Evolutionary conservation across 2,329 filamentous ascomycete genomes (phyloP), one percentile per base, ranked within the genome.

Genomic region (Clonostachys chloroleuca): DNA sequence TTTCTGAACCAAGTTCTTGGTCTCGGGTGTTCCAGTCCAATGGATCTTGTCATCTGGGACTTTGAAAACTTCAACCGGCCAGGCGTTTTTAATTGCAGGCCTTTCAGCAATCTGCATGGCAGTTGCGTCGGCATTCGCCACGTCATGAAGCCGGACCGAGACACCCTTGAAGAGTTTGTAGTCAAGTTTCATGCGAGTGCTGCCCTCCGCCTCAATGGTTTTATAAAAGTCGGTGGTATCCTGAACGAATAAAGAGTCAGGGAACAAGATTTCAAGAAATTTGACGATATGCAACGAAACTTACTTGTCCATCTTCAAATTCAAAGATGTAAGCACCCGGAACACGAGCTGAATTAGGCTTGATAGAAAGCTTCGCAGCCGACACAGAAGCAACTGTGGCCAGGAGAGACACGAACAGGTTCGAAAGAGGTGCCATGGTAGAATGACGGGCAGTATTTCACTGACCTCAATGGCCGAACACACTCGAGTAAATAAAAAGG

Each of bases 81-180:
- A 80, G 24, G 77, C 62, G 18, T 63, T 60, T 64, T 74, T 77
- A 54, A 81, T 68, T 40, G 63, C 67, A 1, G 72, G 62, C 45
- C 76, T 58, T 6, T 57, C 54, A 1, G 65, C 63, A 48, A 80
- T 62, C 52, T 68, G 62, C 10, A 59, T 56, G 2, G 69, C 69
- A 47, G 69, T 62, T 34, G 69, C 60, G 20, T 73, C 67, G 33
- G 74, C 69, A 24, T 64, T 68, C n/a, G 67, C 59, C 41, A 67
- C 44, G 48, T 80, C 67, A 46, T 73, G 64, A 57, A 81, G 70
- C 54, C 77, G 69, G 49, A 81, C 72, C 2, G 78, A 80, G 3
- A 69, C 70, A 46, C 77, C 77, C 54, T 73, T 76, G 68, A 81
- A 81, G 16, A 80, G 63, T 52, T 70, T 66, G 54, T 68, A 76